Base-by-base conservation (phyloP, 129 eudicot species). In the Flaveria ramosissima region DNA sequence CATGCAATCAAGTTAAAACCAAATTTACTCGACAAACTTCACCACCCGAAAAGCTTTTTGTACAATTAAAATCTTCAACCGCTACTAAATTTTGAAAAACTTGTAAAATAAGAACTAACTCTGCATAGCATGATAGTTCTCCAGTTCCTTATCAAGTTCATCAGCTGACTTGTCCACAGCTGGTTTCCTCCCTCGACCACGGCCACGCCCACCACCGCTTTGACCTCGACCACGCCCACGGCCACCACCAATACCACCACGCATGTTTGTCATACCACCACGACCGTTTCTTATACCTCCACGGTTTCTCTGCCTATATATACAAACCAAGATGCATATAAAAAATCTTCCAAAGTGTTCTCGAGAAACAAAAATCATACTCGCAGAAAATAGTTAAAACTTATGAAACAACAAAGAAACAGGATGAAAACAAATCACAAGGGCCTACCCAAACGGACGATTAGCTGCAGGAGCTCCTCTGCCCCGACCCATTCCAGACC, bases 81-180 rank as follows among this genome's bases (percentile, higher is more conserved):
- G 53, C 23, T 56, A 51, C 76, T n/a, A 39, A 61, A 63, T 7
- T 63, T 51, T 30, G 12, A 17, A 9, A 17, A 46, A 16, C 72
- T 75, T 13, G 9, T 0, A 12, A 6, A 5, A 51, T 61, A 63
- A 16, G 8, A 9, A 24, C 65, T 52, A 89, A 71, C 78, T 78
- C 53, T 91, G 88, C 96, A 89, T 91, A 26, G 98, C 91, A 64
- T 94, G 98, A 65, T 95, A 91, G 56, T 52, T 86, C 78, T 95
- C 97, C 79, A 95, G 80, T 70, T 95, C 99, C 84, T 95, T 95
- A 80, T 95, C 99, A 30, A 95, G 97, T 30, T 95, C 88, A 71
- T 87, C 92, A 45, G 96, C 98, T 0, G 97, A 89, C 78, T 89
- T 95, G 66, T 87, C 88, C 2, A 71, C 83, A 12, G 9, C 81